phyloP scores from a whole-genome alignment of 1,284 basidiomycete genomes.

The Singerocomus inundabilis region DNA sequence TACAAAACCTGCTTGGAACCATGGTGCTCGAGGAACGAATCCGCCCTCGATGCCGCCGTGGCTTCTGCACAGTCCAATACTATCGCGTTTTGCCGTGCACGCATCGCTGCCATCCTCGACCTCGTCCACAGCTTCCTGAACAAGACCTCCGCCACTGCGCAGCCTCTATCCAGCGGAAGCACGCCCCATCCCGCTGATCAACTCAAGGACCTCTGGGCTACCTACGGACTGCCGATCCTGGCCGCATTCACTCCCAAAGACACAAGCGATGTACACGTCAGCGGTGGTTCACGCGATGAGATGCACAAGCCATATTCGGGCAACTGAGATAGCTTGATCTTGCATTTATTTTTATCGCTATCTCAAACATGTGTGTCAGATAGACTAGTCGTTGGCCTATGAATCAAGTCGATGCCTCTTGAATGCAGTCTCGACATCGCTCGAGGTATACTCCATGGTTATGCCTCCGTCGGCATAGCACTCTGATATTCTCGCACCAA shows the following conservation, averaged over 20 bases:
- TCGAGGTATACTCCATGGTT: conserved; percentile 69
- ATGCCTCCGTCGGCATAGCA: conserved; percentile 76
- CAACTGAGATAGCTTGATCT: conserved; percentile 13
- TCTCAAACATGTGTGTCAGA: conserved; percentile 13
- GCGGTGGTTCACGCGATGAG: background rate
- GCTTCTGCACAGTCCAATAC: conserved; percentile 50
- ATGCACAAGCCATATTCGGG: background rate
- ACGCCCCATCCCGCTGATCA: conserved; percentile 27
- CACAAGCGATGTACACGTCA: conserved; percentile 11
- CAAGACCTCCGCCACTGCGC: conserved; percentile 33
- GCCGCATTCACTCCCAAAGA: conserved; percentile 24
- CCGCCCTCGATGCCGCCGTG: conserved; percentile 64
- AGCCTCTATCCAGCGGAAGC: conserved; percentile 16
- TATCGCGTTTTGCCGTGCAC: conserved; percentile 50
- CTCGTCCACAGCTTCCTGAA: conserved; percentile 44
- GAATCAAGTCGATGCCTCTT: conserved; percentile 57
- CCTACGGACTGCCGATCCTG: conserved; percentile 37
- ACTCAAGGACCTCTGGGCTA: conserved; percentile 38
- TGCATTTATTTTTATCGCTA: background rate
- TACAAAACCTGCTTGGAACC: conserved; percentile 68
- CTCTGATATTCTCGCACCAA: conserved; percentile 65
- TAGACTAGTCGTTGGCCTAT: conserved; percentile 28
- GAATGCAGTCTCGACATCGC: conserved; percentile 78
- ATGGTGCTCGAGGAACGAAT: conserved; percentile 64
- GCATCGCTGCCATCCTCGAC: conserved; percentile 47